Conservation (phyloP, 2,329 filamentous ascomycete species). For the Claviceps monticola region DNA sequence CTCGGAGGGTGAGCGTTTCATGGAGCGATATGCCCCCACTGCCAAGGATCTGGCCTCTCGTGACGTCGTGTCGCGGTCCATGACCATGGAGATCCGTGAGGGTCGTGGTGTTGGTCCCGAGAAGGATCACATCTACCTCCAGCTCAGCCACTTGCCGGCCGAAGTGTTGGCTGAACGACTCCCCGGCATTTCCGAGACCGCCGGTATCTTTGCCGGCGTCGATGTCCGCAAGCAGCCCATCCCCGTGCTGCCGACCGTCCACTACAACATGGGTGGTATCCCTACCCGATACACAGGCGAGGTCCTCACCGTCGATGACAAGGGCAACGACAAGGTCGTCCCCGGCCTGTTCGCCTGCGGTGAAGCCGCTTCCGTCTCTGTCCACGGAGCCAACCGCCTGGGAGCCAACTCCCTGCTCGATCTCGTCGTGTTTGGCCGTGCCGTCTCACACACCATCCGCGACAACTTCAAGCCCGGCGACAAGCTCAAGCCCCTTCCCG, state of each 20-base stretch:
- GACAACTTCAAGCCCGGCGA: constrained; percentile 81
- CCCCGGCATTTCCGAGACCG: constrained; percentile 96
- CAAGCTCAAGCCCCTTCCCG: constrained; percentile 63
- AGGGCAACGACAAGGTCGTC: constrained; percentile 83
- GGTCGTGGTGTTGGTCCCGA: constrained; percentile 93
- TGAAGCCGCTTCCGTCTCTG: constrained; percentile 93
- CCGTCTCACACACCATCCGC: constrained; percentile 91
- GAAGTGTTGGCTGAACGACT: constrained; percentile 92
- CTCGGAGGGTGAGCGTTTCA: constrained; percentile 96
- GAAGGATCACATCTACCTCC: constrained; percentile 97
- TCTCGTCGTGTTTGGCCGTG: constrained; percentile 93
- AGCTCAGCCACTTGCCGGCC: constrained; percentile 86
- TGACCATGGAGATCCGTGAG: constrained; percentile 97
- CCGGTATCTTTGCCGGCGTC: constrained; percentile 91
- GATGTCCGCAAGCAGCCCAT: constrained; percentile 96
- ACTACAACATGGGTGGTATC: constrained; percentile 99
- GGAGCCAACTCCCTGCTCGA: constrained; percentile 97
- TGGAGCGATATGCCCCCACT: constrained; percentile 96
- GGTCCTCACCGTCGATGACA: constrained; percentile 75
- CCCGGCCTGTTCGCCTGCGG: constrained; percentile 92
- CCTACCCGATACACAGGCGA: constrained; percentile 95
- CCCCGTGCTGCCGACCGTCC: constrained; percentile 87
- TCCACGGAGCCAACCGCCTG: constrained; percentile 95
- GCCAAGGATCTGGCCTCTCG: constrained; percentile 95
- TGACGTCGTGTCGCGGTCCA: constrained; percentile 92